A percentile compares a stretch with the other conserved stretches of the same genome.
phyloP scores from a whole-genome alignment of 1,284 basidiomycete genomes.

The Fomitopsis schrenkii region DNA sequence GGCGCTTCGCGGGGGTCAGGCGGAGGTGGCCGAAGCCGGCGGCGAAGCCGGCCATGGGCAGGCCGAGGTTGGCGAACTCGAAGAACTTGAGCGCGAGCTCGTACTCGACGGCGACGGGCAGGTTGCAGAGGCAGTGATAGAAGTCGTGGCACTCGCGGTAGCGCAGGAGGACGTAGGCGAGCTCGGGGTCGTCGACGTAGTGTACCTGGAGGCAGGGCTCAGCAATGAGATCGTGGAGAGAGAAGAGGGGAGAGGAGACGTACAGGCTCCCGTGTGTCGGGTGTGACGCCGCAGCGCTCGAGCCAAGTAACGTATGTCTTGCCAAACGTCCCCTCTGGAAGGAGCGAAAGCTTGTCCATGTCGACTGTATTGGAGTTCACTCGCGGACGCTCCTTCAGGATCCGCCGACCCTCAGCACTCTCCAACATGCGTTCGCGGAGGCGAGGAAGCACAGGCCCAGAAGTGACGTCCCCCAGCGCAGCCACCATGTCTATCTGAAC shows the following conservation, averaged over 20 bases:
- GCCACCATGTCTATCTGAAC: constrained; percentile 81
- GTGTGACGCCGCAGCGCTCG: constrained; percentile 85
- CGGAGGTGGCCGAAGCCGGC: constrained; percentile 73
- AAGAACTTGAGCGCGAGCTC: constrained; percentile 97
- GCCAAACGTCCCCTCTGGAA: constrained; percentile 84
- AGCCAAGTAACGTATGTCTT: constrained; percentile 91
- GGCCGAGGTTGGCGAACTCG: constrained; percentile 88
- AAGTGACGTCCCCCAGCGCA: constrained; percentile 87
- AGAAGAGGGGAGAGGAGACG: constrained; percentile 24
- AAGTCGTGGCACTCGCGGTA: constrained; percentile 98
- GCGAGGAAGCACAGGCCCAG: constrained; percentile 75
- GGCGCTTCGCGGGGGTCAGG: constrained; percentile 51
- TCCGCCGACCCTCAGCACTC: constrained; percentile 76
- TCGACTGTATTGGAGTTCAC: constrained; percentile 80
- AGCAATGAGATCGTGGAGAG: neutral
- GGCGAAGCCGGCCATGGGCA: constrained; percentile 86
- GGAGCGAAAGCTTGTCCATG: constrained; percentile 58
- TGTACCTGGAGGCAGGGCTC: constrained; percentile 59
- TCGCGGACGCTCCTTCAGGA: constrained; percentile 81
- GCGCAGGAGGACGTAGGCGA: constrained; percentile 96
- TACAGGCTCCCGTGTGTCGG: constrained; percentile 91
- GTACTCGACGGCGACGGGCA: constrained; percentile 88
- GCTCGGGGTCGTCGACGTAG: constrained; percentile 90
- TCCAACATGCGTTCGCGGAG: constrained; percentile 80
- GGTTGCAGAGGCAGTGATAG: constrained; percentile 85